Evolutionary conservation across 345 rosid species (phyloP).

Genomic region (Adansonia digitata): DNA sequence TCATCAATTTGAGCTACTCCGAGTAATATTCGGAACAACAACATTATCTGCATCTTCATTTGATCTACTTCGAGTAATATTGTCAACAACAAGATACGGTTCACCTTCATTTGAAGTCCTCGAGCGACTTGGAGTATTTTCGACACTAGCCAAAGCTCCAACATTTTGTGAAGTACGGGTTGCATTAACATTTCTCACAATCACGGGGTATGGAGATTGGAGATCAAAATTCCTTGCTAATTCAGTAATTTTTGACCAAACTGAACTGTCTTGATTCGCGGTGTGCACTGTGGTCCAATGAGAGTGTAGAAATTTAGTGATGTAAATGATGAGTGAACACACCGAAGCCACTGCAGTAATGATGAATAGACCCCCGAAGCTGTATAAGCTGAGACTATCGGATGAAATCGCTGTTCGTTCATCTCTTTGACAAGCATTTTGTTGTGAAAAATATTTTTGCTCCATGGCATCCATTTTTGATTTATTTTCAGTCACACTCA

Average conservation of each 20-base stretch:
- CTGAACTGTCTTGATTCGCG: not conserved
- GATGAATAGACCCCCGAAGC: slow-evolving; percentile 45
- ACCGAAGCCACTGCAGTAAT: slow-evolving; percentile 33
- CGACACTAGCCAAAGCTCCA: not conserved
- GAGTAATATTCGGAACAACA: too few species aligned
- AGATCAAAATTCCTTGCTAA: not conserved
- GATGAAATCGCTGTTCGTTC: slow-evolving; percentile 14
- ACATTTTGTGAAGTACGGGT: not conserved
- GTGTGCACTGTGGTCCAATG: not conserved
- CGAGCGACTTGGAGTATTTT: not conserved
- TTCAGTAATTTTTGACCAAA: not conserved
- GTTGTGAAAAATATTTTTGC: not conserved
- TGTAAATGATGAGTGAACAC: slow-evolving; percentile 23
- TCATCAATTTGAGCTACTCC: too few species aligned
- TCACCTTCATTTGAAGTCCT: not conserved
- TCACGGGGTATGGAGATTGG: not conserved
- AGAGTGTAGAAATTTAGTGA: not conserved
- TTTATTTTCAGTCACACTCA: slow-evolving; percentile 19
- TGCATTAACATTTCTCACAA: not conserved
- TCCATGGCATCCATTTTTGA: slow-evolving; percentile 20
- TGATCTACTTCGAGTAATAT: not conserved
- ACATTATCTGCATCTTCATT: not conserved
- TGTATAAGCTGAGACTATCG: slow-evolving; percentile 26
- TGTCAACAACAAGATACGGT: not conserved
- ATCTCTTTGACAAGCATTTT: slow-evolving; percentile 13